Evolutionary conservation across 768 basidiomycete genomes (phyloP).

Genomic region (Mycena leptocephala): DNA sequence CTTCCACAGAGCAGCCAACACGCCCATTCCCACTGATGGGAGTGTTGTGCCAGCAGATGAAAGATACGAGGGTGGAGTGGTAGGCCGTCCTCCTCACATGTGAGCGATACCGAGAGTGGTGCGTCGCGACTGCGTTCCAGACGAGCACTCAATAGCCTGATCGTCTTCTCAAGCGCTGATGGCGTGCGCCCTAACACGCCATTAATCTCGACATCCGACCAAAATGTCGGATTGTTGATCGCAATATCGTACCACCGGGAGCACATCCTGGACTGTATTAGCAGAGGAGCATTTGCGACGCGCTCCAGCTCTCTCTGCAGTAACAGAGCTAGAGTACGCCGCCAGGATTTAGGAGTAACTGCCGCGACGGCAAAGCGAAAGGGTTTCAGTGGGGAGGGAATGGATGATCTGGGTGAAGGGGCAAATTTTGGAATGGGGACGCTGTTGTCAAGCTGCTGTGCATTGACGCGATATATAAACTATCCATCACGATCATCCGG

Average conservation of each 20-base stretch:
- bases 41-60: neutral
- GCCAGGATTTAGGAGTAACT: too few species aligned
- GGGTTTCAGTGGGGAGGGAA: too few species aligned
- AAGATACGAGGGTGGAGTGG: neutral
- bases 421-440: too few species aligned
- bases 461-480: too few species aligned
- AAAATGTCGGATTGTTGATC: neutral
- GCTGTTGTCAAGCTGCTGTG: too few species aligned
- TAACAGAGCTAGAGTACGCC: too few species aligned
- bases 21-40: neutral
- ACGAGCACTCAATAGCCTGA: neutral
- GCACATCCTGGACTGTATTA: neutral
- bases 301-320: too few species aligned
- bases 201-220: neutral
- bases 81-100: neutral
- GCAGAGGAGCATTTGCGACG: constrained; percentile 12
- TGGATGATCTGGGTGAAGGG: too few species aligned
- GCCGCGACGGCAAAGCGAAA: too few species aligned
- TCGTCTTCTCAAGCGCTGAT: neutral
- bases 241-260: neutral
- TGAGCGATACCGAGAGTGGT: neutral
- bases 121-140: neutral
- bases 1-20: neutral
- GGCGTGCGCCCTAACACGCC: neutral
- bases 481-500: too few species aligned